phyloP scores from a whole-genome alignment of 495 filamentous ascomycete genomes.

The Penicillium arizonense region DNA sequence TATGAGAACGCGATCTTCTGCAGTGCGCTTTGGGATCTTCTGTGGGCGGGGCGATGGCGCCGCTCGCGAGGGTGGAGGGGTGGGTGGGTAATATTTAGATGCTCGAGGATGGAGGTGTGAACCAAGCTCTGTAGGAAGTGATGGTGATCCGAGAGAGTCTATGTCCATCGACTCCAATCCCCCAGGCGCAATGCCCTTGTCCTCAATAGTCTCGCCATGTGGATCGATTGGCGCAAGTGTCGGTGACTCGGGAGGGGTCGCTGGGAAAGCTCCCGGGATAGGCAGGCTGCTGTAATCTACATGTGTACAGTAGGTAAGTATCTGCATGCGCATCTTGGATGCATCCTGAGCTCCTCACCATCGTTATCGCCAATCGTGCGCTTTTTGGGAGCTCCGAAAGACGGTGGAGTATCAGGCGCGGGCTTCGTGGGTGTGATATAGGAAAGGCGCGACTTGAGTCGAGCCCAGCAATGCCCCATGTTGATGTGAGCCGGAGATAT shows the following conservation, averaged over 20 bases:
- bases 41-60: constrained; percentile 2
- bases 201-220: neutral
- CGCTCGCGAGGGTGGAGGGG: constrained; percentile 1
- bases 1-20: constrained; percentile 11
- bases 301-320: neutral
- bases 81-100: constrained; percentile 6
- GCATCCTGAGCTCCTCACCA: neutral
- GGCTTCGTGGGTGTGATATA: neutral
- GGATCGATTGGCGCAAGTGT: constrained; percentile 11
- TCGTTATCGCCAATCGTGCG: neutral
- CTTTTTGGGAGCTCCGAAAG: neutral
- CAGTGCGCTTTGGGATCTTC: neutral
- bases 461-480: constrained; percentile 5
- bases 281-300: constrained; percentile 2
- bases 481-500: neutral
- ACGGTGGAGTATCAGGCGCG: neutral
- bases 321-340: neutral
- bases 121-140: constrained; percentile 21
- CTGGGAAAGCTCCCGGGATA: constrained; percentile 24
- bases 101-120: constrained; percentile 18
- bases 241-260: constrained; percentile 17
- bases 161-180: constrained; percentile 12
- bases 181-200: constrained; percentile 1
- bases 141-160: constrained; percentile 5
- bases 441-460: constrained; percentile 2